Evolutionary conservation across 768 basidiomycete species (phyloP).

Genomic region (Leucogyrophana mollusca): DNA sequence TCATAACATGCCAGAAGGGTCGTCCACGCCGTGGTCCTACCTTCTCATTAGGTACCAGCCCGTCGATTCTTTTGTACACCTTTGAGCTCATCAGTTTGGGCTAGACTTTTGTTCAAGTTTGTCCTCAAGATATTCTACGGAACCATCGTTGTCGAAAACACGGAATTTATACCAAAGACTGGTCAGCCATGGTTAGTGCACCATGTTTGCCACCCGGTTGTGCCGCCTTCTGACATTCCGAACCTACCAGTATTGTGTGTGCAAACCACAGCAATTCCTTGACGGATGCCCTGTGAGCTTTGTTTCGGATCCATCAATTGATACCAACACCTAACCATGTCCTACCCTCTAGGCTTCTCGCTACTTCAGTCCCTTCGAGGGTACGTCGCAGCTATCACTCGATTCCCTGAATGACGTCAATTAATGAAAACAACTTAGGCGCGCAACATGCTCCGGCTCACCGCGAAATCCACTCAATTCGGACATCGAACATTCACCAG

Average conservation of each 20-base stretch:
- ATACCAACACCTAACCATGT: background rate
- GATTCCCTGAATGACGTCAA: conserved; percentile 3
- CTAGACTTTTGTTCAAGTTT: conserved; percentile 70
- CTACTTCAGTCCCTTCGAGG: conserved; percentile 68
- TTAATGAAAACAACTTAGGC: conserved; percentile 38
- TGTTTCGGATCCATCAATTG: background rate
- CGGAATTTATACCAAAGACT: conserved; percentile 63
- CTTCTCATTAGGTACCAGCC: conserved; percentile 57
- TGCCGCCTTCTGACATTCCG: background rate
- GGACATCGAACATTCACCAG: conserved; percentile 81
- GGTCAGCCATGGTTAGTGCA: conserved; percentile 69
- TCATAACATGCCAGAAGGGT: conserved; percentile 33
- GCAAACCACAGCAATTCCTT: conserved; percentile 87
- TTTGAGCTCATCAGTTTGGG: background rate
- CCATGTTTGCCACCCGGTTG: background rate
- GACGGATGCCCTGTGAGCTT: conserved; percentile 78
- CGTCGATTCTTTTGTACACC: no score
- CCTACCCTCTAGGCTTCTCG: conserved; percentile 52
- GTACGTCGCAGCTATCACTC: conserved; percentile 33
- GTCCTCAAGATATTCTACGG: conserved; percentile 92
- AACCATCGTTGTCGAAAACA: conserved; percentile 81
- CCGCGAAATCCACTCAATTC: conserved; percentile 87
- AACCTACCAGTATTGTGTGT: conserved; percentile 63
- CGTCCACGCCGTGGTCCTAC: conserved; percentile 63
- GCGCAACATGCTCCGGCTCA: conserved; percentile 79